Conservation (phyloP, 371 early-diverging fungal species). For the Mucor mucedo region DNA sequence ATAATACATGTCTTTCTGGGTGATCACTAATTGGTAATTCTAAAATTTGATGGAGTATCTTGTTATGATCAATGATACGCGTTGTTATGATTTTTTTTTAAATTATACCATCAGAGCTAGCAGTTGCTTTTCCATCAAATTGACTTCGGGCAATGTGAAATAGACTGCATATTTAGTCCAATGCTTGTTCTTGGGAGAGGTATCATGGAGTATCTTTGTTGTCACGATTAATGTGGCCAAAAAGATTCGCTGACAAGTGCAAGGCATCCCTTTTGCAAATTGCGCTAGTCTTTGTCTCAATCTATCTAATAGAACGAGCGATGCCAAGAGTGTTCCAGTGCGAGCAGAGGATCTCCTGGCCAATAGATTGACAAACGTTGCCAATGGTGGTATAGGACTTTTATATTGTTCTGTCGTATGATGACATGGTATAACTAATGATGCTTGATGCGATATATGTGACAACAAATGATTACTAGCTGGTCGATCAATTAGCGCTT, state of each 20-base stretch:
- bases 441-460: slow-evolving; percentile 31
- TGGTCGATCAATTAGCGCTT: slow-evolving; percentile 31
- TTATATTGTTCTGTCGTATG: slow-evolving; percentile 9
- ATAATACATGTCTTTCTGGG: slow-evolving; percentile 12
- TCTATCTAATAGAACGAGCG: slow-evolving; percentile 64
- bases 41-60: background rate
- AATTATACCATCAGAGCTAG: slow-evolving; percentile 64
- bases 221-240: slow-evolving; percentile 75
- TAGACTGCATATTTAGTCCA: slow-evolving; percentile 73
- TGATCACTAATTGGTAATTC: slow-evolving; percentile 18
- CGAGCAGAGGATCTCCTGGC: slow-evolving; percentile 59
- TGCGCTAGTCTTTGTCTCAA: slow-evolving; percentile 53
- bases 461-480: slow-evolving; percentile 24
- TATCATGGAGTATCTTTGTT: slow-evolving; percentile 75
- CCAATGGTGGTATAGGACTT: slow-evolving; percentile 44
- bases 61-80: background rate
- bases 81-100: background rate
- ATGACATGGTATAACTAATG: slow-evolving; percentile 24
- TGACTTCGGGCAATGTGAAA: slow-evolving; percentile 77
- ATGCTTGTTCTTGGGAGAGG: slow-evolving; percentile 77
- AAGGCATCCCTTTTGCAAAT: slow-evolving; percentile 63
- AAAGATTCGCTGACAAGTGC: slow-evolving; percentile 63
- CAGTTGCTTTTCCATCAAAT: slow-evolving; percentile 82
- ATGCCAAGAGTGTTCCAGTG: slow-evolving; percentile 65
- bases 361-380: slow-evolving; percentile 58